phyloP scores from a whole-genome alignment of 2,329 filamentous ascomycete genomes.

The Lasiodiplodia theobromae region DNA sequence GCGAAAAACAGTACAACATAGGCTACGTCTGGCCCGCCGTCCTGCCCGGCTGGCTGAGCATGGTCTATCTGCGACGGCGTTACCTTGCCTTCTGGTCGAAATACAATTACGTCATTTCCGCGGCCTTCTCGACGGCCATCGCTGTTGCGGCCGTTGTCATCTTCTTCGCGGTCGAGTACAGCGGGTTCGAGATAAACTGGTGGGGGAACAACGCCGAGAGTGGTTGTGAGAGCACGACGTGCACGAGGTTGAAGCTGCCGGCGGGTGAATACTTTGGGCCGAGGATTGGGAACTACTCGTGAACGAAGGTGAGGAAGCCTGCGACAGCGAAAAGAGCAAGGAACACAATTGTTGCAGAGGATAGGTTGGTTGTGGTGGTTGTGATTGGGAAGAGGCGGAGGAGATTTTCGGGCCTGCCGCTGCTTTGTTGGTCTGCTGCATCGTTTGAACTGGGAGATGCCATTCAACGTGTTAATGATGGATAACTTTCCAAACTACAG shows the following conservation, averaged over 20 bases:
- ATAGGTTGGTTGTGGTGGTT: neutral
- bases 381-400: neutral
- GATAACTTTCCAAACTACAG: neutral
- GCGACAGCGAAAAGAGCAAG: neutral
- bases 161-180: constrained; percentile 72
- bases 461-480: neutral
- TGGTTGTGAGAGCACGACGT: constrained; percentile 8
- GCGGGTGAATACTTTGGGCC: neutral
- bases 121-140: constrained; percentile 73
- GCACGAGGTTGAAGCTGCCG: constrained; percentile 7
- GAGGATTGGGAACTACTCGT: neutral
- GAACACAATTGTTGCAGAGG: neutral
- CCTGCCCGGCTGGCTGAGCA: constrained; percentile 58
- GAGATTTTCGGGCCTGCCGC: no score
- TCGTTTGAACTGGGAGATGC: no score
- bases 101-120: constrained; percentile 79
- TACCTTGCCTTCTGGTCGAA: constrained; percentile 60
- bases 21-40: constrained; percentile 58
- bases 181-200: constrained; percentile 62
- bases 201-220: constrained; percentile 59
- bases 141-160: constrained; percentile 72
- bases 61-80: constrained; percentile 59
- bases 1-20: constrained; percentile 52
- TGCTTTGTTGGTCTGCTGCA: no score
- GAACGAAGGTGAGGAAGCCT: neutral